Evolutionary conservation across 805 yeast species (phyloP).

Genomic region (Crinitomyces ghanaensis): DNA sequence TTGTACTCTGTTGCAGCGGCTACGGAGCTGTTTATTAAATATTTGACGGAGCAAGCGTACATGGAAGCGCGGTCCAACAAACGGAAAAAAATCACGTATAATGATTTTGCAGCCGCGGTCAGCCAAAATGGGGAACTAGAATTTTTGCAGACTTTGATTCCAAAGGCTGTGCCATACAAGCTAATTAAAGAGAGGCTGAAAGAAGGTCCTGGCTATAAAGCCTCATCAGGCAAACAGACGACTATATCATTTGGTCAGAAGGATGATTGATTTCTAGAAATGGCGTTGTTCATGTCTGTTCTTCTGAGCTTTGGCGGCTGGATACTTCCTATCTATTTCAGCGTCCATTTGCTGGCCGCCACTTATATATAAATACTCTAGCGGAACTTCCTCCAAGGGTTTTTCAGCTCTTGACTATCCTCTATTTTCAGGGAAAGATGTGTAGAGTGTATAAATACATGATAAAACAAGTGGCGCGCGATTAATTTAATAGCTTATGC

Average conservation of each 20-base stretch:
- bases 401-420: too few species aligned
- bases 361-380: too few species aligned
- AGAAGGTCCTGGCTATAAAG: too few species aligned
- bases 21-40: slow-evolving; percentile 61
- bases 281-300: background rate
- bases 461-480: too few species aligned
- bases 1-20: slow-evolving; percentile 71
- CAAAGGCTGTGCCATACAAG: slow-evolving; percentile 27
- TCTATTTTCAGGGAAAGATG: too few species aligned
- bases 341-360: too few species aligned
- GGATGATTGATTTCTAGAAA: background rate
- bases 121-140: slow-evolving; percentile 44
- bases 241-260: slow-evolving; percentile 1
- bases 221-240: slow-evolving; percentile 4
- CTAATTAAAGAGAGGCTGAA: slow-evolving; percentile 6
- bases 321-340: too few species aligned
- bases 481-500: too few species aligned
- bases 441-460: too few species aligned
- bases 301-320: too few species aligned
- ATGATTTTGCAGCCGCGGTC: slow-evolving; percentile 59
- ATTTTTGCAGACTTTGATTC: slow-evolving; percentile 55
- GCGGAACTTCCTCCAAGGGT: too few species aligned
- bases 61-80: slow-evolving; percentile 52
- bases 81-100: slow-evolving; percentile 57
- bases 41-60: slow-evolving; percentile 60